Evolutionary conservation across 306 rosid species (phyloP), one percentile per base, ranked within the genome.

Genomic region (Malus sieversii): DNA sequence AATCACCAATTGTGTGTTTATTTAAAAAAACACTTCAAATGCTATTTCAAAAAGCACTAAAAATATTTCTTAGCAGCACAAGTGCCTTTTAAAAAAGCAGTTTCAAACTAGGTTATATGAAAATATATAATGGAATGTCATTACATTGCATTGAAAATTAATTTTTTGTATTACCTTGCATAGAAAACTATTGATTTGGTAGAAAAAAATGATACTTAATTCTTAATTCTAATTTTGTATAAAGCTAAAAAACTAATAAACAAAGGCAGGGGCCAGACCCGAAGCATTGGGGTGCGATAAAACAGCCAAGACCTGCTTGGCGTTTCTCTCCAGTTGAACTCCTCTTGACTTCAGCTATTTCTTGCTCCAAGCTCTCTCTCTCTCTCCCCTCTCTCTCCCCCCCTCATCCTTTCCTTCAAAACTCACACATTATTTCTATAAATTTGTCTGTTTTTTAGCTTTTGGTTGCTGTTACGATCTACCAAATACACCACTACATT

Each of bases 381-480:
- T 51, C n/a, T 15, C 71, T 51, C 61, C 18, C 46, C 71, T 30
- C 65, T 45, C 62, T 58, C 63, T 23, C 2, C 32, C 7, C 3
- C 18, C 19, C 74, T 51, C 35, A 42, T 62, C n/a, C 33, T 53
- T 53, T 13, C 44, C 42, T 64, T 70, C 80, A 74, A 42, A 44
- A 5, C 59, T 72, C 52, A 57, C 76, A 57, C 68, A 9, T 52
- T 4, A 57, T 53, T 48, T 23, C 55, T 61, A 32, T 35, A 44
- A 73, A 19, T 57, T 52, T 25, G 30, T 45, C 52, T 74, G 68
- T 76, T 62, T 74, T 8, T 83, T 76, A 63, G 70, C 83, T 76
- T 83, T 82, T 66, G 71, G 77, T 45, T 70, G 83, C 71, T 58
- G 81, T 80, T 81, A 84, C 82, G 97, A 94, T 94, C 98, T 87